A percentile compares a stretch with the other conserved stretches of the same genome.
phyloP scores from a whole-genome alignment of 768 basidiomycete species.

The Russula abietina region DNA sequence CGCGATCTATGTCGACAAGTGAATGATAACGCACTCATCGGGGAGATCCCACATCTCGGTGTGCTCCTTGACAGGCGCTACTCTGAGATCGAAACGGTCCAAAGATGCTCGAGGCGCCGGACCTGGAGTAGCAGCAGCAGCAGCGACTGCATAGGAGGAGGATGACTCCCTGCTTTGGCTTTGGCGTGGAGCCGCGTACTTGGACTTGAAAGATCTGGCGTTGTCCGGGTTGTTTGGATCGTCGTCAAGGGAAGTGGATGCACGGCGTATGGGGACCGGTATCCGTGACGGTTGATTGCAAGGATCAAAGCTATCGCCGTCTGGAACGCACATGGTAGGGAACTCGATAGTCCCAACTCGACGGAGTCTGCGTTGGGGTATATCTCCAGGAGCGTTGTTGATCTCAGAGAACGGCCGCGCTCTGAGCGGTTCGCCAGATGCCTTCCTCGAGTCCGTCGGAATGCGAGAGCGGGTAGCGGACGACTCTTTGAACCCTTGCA shows the following conservation, averaged over 20 bases:
- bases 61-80: slow-evolving; percentile 19
- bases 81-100: slow-evolving; percentile 22
- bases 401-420: slow-evolving; percentile 21
- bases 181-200: neutral
- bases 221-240: neutral
- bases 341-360: slow-evolving; percentile 24
- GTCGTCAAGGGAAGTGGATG: neutral
- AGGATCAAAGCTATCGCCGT: neutral
- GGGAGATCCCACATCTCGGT: slow-evolving; percentile 24
- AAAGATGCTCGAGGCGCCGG: slow-evolving; percentile 9
- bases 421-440: slow-evolving; percentile 10
- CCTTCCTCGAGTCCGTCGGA: slow-evolving; percentile 4
- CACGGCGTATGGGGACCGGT: neutral
- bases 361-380: slow-evolving; percentile 20
- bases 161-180: slow-evolving; percentile 3
- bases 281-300: slow-evolving; percentile 5
- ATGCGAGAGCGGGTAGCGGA: neutral
- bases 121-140: neutral
- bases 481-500: neutral
- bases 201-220: neutral
- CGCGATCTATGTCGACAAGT: neutral
- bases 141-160: slow-evolving; percentile 9
- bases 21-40: slow-evolving; percentile 18
- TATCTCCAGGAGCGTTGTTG: slow-evolving; percentile 11
- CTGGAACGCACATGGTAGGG: slow-evolving; percentile 3